Evolutionary conservation across 2,329 filamentous ascomycete genomes (phyloP), one percentile per base, ranked within the genome.

Genomic region (Neurospora crassa): DNA sequence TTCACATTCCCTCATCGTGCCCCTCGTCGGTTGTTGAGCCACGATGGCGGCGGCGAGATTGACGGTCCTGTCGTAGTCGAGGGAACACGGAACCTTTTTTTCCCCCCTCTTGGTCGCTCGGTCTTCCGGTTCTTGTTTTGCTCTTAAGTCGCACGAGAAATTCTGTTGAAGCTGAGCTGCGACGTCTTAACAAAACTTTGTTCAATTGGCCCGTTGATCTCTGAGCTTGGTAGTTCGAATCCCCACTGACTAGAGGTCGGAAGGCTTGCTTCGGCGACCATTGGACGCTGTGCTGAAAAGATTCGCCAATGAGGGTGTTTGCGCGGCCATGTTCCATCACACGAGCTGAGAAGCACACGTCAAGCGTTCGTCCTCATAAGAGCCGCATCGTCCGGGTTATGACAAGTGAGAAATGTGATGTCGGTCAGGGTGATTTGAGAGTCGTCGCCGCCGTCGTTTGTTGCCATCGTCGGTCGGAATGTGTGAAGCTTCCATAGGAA

Each of bases 261-360:
- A 71, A 73, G 77, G 75, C 75, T 77, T 73, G 42, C 74, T 76
- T 72, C 68, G 73, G 76, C 70, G 77, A 72, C 76, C 77, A 76
- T 76, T 77, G 75, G 75, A 71, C 73, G 75, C 71, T 70, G 73
- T 72, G 71, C 68, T 69, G 71, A 72, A 43, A 43, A 12, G 40
- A 59, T 71, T 77, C 76, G 73, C 78, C 79, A 80, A 80, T 79
- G 71, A 73, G 74, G 75, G 70, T 68, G 71, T 71, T 68, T 68
- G 74, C 68, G 37, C 53, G 70, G 67, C 67, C 68, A 69, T 72
- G 63, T 40, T 40, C 72, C 72, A 74, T 78, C 76, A 76, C 76
- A 74, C 73, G 69, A 72, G 72, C 74, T 71, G 67, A 68, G 47
- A 70, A 71, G 75, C 74, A 75, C 76, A 74, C 68, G 67, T 75